Conservation (phyloP, 2,329 filamentous ascomycete genomes). For the Byssoonygena ceratinophila region DNA sequence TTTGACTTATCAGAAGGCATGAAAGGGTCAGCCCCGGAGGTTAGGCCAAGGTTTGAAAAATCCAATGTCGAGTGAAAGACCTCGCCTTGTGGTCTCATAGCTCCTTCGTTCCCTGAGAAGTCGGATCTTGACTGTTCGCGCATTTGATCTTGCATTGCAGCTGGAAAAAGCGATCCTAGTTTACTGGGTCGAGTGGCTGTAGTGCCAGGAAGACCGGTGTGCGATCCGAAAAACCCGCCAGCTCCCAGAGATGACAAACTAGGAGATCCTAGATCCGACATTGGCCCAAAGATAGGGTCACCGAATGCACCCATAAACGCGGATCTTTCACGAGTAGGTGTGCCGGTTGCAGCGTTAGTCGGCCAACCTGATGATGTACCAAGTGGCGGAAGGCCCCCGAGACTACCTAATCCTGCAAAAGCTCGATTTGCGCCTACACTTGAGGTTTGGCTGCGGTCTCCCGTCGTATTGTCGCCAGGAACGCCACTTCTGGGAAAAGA, state of each 20-base stretch:
- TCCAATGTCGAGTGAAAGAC: too few relatives aligned
- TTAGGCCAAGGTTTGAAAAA: constrained; percentile 12
- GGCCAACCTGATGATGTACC: constrained; percentile 40
- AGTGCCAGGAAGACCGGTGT: constrained; percentile 45
- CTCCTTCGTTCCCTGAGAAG: constrained; percentile 46
- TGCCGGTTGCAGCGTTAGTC: constrained; percentile 61
- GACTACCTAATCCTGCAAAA: constrained; percentile 50
- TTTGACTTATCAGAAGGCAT: constrained; percentile 26
- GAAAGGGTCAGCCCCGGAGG: constrained; percentile 21
- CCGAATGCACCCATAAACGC: constrained; percentile 44
- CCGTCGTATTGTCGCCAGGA: constrained; percentile 49
- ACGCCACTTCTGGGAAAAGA: constrained; percentile 44
- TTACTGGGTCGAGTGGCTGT: constrained; percentile 69
- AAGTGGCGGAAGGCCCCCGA: constrained; percentile 46
- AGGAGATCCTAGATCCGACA: constrained; percentile 59
- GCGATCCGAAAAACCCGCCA: constrained; percentile 54
- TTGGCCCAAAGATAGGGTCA: constrained; percentile 59
- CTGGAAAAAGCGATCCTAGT: constrained; percentile 75
- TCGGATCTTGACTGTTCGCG: constrained; percentile 56
- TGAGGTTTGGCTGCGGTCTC: constrained; percentile 86
- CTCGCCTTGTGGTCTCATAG: constrained; percentile 50
- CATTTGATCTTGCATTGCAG: constrained; percentile 86
- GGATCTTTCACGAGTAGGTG: constrained; percentile 51
- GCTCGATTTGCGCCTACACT: constrained; percentile 61
- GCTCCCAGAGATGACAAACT: constrained; percentile 32